These are phyloP conservation scores for Debaryomycetaceae sp. DNA, from an alignment of 1,139 yeast species.

Conservation along the genomic window DNA sequence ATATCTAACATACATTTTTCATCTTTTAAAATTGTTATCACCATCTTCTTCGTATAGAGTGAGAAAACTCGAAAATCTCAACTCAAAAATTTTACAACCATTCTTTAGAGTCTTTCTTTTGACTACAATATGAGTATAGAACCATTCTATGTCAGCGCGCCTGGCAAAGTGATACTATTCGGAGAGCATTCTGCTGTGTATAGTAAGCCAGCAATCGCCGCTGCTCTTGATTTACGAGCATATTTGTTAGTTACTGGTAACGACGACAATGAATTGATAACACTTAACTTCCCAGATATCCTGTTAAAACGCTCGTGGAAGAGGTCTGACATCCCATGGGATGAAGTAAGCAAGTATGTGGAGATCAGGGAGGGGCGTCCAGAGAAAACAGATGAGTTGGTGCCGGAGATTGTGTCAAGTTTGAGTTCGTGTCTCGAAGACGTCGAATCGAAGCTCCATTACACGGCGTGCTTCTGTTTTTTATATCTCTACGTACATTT, in stretches of 20 bases:
- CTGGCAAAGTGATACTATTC: conserved; percentile 92
- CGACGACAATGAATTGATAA: conserved; percentile 37
- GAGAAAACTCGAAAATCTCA: neutral
- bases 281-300: conserved; percentile 83
- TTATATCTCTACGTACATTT: conserved; percentile 68
- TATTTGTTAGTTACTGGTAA: conserved; percentile 61
- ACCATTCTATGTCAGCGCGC: conserved; percentile 84
- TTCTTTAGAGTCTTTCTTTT: neutral
- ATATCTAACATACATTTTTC: too few relatives aligned
- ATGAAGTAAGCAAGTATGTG: conserved; percentile 25
- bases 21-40: too few relatives aligned
- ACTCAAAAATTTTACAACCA: neutral
- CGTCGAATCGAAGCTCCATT: conserved; percentile 57
- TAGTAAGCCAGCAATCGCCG: conserved; percentile 89
- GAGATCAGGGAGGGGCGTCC: conserved; percentile 30
- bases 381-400: conserved; percentile 50
- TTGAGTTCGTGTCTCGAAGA: conserved; percentile 43
- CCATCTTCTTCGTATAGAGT: too few relatives aligned
- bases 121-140: conserved; percentile 1
- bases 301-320: conserved; percentile 63
- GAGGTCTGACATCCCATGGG: conserved; percentile 60
- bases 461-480: conserved; percentile 83
- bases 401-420: conserved; percentile 55
- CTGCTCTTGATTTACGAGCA: conserved; percentile 79
- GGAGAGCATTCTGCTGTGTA: conserved; percentile 98